These are phyloP conservation scores for Lonicera japonica DNA, from an alignment of 129 eudicot species.

Conservation along the genomic window DNA sequence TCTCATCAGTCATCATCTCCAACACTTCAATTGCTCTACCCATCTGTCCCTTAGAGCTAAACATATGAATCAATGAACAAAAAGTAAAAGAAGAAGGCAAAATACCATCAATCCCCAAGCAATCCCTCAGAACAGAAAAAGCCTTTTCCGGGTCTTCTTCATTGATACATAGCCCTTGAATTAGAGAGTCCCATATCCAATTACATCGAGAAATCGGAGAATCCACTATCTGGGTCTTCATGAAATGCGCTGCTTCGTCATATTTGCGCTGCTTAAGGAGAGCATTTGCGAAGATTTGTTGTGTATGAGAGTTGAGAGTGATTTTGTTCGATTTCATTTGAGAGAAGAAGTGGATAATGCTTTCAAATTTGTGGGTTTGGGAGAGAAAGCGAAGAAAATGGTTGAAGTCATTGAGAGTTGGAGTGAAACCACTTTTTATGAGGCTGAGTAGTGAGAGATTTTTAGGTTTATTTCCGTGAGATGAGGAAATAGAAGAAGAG, in stretches of 20 bases:
- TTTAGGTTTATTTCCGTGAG: neutral
- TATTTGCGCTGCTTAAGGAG: conserved; percentile 32
- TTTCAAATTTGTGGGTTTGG: conserved; percentile 24
- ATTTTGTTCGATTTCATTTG: conserved; percentile 50
- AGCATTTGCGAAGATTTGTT: conserved; percentile 33
- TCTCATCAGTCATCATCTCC: conserved; percentile 48
- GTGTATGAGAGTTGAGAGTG: conserved; percentile 27
- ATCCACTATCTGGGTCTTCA: conserved; percentile 35
- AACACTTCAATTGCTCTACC: conserved; percentile 55
- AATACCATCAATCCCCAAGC: conserved; percentile 28
- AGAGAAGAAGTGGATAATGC: conserved; percentile 41
- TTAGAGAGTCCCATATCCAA: conserved; percentile 36
- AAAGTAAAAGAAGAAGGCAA: conserved; percentile 58
- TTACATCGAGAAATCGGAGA: conserved; percentile 19
- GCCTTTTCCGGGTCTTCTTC: conserved; percentile 57
- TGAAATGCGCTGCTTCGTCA: conserved; percentile 35
- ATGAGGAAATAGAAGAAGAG: conserved; percentile 10
- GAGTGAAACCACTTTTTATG: conserved; percentile 42
- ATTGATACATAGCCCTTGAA: conserved; percentile 40
- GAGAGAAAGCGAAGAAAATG: conserved; percentile 35
- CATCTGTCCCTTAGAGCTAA: conserved; percentile 49
- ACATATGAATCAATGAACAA: conserved; percentile 38
- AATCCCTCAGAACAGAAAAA: conserved; percentile 35
- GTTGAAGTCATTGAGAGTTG: conserved; percentile 32
- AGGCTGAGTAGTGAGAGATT: conserved; percentile 27